Conservation (phyloP, 2,329 filamentous ascomycete species). For the Alternaria solani region DNA sequence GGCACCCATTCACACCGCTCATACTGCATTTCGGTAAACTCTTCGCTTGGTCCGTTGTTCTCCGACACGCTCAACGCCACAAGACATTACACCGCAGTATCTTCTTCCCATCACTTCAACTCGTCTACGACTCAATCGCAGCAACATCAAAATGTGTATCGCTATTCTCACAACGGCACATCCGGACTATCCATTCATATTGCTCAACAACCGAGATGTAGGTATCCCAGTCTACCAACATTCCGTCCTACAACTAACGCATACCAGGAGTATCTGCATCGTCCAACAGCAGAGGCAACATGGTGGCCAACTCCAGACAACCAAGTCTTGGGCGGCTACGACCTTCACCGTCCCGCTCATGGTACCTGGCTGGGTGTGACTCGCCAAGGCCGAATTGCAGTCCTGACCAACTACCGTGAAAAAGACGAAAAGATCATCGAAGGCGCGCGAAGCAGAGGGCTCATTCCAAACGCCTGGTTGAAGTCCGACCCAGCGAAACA, state of each 20-base stretch:
- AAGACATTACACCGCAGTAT: not conserved
- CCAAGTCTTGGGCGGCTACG: slow-evolving; percentile 68
- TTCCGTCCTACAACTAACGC: slow-evolving; percentile 10
- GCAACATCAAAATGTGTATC: slow-evolving; percentile 54
- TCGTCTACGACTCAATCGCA: not conserved
- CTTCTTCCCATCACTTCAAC: not conserved
- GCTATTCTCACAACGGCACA: slow-evolving; percentile 59
- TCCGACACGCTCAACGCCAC: slow-evolving; percentile 18
- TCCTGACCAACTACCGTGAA: slow-evolving; percentile 72
- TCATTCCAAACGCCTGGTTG: slow-evolving; percentile 68
- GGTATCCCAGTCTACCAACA: not conserved
- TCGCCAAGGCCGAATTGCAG: slow-evolving; percentile 66
- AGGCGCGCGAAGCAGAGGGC: slow-evolving; percentile 62
- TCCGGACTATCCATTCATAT: slow-evolving; percentile 59
- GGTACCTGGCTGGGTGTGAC: slow-evolving; percentile 73
- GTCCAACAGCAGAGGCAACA: slow-evolving; percentile 65
- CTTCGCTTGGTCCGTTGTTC: slow-evolving; percentile 18
- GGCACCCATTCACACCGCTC: slow-evolving; percentile 41
- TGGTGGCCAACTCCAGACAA: slow-evolving; percentile 67
- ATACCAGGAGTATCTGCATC: slow-evolving; percentile 65
- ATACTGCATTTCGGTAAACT: slow-evolving; percentile 18
- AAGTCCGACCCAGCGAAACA: slow-evolving; percentile 48
- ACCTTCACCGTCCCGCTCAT: slow-evolving; percentile 66
- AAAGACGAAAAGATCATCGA: slow-evolving; percentile 53
- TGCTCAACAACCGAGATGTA: slow-evolving; percentile 62